Evolutionary conservation across 371 early-diverging fungal species (phyloP), one percentile per base, ranked within the genome.

Genomic region (Actinomortierella wolfii): DNA sequence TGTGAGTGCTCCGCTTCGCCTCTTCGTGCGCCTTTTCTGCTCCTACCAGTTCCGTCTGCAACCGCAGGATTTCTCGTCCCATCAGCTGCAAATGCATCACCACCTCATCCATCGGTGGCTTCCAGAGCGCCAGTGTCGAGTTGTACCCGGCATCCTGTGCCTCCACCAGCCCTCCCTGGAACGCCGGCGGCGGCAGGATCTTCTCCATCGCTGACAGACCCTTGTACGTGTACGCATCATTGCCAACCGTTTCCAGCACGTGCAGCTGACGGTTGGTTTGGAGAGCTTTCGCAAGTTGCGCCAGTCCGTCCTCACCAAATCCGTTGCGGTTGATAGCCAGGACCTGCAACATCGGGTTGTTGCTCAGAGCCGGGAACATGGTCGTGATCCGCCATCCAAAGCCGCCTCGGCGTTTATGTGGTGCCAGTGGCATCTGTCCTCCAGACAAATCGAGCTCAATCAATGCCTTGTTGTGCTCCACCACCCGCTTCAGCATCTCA

Each of bases 401-500:
- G 13, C 71, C 71, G 15, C 70, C 70, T 6, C 46, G 17, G 41
- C 45, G n/a, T n/a, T 23, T 18, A 29, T 13, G 34, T 23, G 6
- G 13, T 23, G 14, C 14, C 21, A 23, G 4, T 48, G 48, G 48
- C 24, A 48, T 3, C 17, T 45, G 21, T 2, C 42, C 40, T 14
- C 71, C 71, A 17, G 71, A 70, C 3, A 70, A 51, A 34, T 70
- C 71, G 41, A 70, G 23, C 57, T 64, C 57, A 25, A 64, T 46
- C 48, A 70, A 23, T 0, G 61, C 57, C 54, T 52, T 61, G 61
- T 70, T 70, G 39, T n/a, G n/a, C 3, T 57, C 52, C 11, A 70
- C n/a, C 54, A 70, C 64, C 13, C 58, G 64, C 17, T 57, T 61
- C 17, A 70, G 58, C 9, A 50, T 58, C 15, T 44, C 48, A 47